These are phyloP conservation scores for Margaritispora aquatica DNA, from an alignment of 495 filamentous ascomycete genomes.

Conservation along the genomic window DNA sequence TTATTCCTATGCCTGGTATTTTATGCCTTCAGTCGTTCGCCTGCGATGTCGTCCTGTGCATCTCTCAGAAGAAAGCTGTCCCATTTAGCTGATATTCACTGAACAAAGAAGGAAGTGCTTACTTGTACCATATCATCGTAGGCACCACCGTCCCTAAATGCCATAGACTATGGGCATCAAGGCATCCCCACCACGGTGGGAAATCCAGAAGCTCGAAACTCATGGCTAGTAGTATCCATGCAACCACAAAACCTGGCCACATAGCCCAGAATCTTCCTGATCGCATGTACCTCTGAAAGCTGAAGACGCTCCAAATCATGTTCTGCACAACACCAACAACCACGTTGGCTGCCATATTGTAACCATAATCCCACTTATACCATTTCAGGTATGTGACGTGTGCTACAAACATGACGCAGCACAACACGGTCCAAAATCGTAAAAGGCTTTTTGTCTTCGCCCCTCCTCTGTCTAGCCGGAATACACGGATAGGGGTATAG, in stretches of 20 bases:
- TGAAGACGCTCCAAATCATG: slow-evolving; percentile 79
- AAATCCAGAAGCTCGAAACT: slow-evolving; percentile 93
- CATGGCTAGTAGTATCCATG: slow-evolving; percentile 90
- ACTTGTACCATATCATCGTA: slow-evolving; percentile 93
- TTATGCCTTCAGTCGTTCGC: slow-evolving; percentile 20
- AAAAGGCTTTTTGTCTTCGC: slow-evolving; percentile 52
- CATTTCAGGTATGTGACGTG: slow-evolving; percentile 83
- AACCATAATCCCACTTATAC: slow-evolving; percentile 88
- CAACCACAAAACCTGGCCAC: slow-evolving; percentile 90
- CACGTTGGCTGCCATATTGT: slow-evolving; percentile 96
- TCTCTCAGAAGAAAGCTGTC: slow-evolving; percentile 73
- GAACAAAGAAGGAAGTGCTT: slow-evolving; percentile 35
- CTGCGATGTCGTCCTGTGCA: slow-evolving; percentile 65
- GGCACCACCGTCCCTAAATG: slow-evolving; percentile 89
- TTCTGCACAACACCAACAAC: slow-evolving; percentile 76
- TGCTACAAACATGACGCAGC: slow-evolving; percentile 59
- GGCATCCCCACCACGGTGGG: slow-evolving; percentile 69
- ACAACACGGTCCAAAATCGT: slow-evolving; percentile 67
- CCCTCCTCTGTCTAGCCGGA: slow-evolving; percentile 65
- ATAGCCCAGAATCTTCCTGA: slow-evolving; percentile 68
- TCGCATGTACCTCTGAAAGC: slow-evolving; percentile 64
- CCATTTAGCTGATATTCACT: slow-evolving; percentile 1
- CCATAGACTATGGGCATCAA: slow-evolving; percentile 97
- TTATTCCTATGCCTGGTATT: not conserved
- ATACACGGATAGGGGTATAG: slow-evolving; percentile 71